Conservation (phyloP, 2,329 filamentous ascomycete species). For the Fusarium albidum region DNA sequence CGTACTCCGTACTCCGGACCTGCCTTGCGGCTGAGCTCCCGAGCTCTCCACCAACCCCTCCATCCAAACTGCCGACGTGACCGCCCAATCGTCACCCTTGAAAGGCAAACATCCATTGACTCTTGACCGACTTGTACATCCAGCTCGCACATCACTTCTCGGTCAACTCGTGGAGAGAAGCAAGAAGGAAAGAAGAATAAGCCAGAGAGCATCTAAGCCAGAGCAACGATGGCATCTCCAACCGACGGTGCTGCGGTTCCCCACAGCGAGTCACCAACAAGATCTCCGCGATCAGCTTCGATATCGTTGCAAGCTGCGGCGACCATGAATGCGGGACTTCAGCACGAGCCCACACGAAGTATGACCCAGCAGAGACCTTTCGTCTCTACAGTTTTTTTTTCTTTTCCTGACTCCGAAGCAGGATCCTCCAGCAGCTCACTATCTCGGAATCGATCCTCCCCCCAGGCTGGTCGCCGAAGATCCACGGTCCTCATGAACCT, state of each 20-base stretch:
- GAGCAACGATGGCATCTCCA: slow-evolving; percentile 43
- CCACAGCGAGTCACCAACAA: slow-evolving; percentile 61
- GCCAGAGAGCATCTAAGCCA: background rate
- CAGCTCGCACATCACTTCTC: background rate
- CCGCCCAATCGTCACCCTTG: slow-evolving; percentile 13
- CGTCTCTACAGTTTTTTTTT: slow-evolving; percentile 5
- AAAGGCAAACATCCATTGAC: slow-evolving; percentile 12
- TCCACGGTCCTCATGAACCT: slow-evolving; percentile 78
- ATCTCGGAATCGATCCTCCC: slow-evolving; percentile 51
- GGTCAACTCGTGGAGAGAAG: background rate
- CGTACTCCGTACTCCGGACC: no score
- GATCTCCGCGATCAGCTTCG: slow-evolving; percentile 71
- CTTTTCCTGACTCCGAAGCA: slow-evolving; percentile 37
- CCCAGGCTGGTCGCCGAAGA: slow-evolving; percentile 65
- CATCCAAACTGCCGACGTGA: slow-evolving; percentile 16
- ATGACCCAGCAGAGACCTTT: slow-evolving; percentile 36
- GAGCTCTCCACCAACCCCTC: slow-evolving; percentile 24
- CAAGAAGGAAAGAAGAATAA: background rate
- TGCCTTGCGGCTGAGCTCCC: background rate
- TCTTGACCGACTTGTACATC: slow-evolving; percentile 7
- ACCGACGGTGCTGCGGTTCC: slow-evolving; percentile 35
- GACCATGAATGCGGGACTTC: slow-evolving; percentile 79
- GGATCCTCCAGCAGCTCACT: slow-evolving; percentile 63
- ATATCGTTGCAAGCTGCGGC: slow-evolving; percentile 79
- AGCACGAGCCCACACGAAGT: slow-evolving; percentile 69